Percentiles rank a stretch among this genome's conserved stretches.
Evolutionary conservation across 176 grass and related monocot genomes (phyloP).

Genomic region (Rhipidocladum racemiflorum): DNA sequence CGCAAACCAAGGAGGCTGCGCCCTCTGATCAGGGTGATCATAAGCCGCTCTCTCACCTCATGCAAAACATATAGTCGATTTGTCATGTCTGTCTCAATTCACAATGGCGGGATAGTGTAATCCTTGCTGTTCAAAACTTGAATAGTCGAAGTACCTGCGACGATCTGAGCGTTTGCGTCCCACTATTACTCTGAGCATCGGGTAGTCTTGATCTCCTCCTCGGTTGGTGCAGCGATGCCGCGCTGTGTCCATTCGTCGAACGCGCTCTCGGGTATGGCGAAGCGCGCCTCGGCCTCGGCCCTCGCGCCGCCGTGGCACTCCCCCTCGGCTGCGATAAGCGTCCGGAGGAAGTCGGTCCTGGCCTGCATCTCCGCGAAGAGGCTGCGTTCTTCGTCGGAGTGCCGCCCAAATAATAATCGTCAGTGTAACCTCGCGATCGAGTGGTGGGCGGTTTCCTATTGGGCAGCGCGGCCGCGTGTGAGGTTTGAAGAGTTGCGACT

Average conservation of each 20-base stretch:
- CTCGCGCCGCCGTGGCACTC: background rate
- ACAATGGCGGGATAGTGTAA: background rate
- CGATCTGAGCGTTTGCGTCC: background rate
- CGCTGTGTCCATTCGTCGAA: slow-evolving; percentile 23
- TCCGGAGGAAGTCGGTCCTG: slow-evolving; percentile 26
- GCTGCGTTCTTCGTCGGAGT: background rate
- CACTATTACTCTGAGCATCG: too few relatives aligned
- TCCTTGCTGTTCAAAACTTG: background rate
- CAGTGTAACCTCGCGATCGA: background rate
- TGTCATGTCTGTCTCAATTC: background rate
- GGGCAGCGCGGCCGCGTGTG: slow-evolving; percentile 2
- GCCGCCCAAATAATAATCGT: too few relatives aligned
- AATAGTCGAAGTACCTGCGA: background rate
- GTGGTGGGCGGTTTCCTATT: slow-evolving; percentile 10
- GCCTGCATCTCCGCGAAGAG: background rate
- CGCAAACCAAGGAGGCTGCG: background rate
- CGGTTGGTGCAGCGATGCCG: background rate
- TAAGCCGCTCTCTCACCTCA: background rate
- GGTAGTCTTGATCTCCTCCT: background rate
- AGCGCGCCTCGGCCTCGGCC: slow-evolving; percentile 20
- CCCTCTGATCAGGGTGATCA: background rate
- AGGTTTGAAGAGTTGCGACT: slow-evolving; percentile 20
- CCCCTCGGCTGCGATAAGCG: slow-evolving; percentile 36
- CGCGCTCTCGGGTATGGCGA: slow-evolving; percentile 18
- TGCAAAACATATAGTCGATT: background rate